A percentile compares a stretch with the other conserved stretches of the same genome.
phyloP scores from a whole-genome alignment of 768 basidiomycete species.

The Mycena chlorophos region DNA sequence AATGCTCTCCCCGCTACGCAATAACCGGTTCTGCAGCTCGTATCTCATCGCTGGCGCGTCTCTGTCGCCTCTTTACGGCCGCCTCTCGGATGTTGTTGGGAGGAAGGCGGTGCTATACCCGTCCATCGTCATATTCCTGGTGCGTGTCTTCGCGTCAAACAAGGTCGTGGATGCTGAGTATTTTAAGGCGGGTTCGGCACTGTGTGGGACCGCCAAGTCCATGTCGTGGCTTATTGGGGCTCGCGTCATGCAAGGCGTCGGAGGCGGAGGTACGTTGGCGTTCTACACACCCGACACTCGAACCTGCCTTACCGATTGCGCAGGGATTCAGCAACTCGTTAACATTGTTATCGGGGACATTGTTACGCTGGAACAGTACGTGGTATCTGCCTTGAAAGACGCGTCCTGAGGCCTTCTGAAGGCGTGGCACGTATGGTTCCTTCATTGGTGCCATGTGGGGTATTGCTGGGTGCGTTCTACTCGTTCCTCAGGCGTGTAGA shows the following conservation, averaged over 20 bases:
- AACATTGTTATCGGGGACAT: slow-evolving; percentile 41
- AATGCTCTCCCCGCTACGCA: neutral
- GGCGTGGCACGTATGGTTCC: neutral
- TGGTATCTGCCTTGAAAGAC: neutral
- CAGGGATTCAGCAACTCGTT: slow-evolving; percentile 30
- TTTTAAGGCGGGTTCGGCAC: slow-evolving; percentile 35
- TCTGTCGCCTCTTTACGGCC: slow-evolving; percentile 22
- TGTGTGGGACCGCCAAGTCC: slow-evolving; percentile 37
- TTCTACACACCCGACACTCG: neutral
- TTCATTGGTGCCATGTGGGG: neutral
- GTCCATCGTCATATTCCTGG: slow-evolving; percentile 29
- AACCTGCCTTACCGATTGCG: neutral
- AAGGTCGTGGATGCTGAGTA: neutral
- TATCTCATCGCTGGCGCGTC: slow-evolving; percentile 20
- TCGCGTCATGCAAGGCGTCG: slow-evolving; percentile 34
- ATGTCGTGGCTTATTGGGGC: slow-evolving; percentile 41
- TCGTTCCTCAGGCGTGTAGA: too few relatives aligned
- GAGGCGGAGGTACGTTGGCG: slow-evolving; percentile 22
- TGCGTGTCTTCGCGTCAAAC: neutral
- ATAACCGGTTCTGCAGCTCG: neutral
- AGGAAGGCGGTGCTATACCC: slow-evolving; percentile 29
- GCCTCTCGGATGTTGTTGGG: slow-evolving; percentile 31
- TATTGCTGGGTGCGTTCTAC: neutral
- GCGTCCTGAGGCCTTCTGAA: neutral
- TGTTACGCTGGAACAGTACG: slow-evolving; percentile 31